These are phyloP conservation scores for Talaromyces sp. DNA, from an alignment of 2,329 filamentous ascomycete genomes.

Conservation along the genomic window DNA sequence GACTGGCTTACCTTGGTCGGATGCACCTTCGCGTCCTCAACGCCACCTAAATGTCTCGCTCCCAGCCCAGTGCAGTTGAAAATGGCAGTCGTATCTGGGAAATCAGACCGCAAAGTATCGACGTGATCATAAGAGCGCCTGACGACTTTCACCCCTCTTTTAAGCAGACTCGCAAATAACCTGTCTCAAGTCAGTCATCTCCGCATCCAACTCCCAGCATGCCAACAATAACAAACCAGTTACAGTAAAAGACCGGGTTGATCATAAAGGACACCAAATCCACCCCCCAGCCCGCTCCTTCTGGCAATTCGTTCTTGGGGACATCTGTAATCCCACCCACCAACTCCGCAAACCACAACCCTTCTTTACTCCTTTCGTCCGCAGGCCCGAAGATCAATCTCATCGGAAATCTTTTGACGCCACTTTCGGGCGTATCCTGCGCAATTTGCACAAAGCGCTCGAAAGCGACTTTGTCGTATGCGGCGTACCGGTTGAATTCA, in stretches of 20 bases:
- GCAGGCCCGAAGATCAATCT: slow-evolving; percentile 6
- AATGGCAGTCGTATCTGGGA: slow-evolving; percentile 15
- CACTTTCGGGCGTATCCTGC: slow-evolving; percentile 10
- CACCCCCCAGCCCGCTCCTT: slow-evolving; percentile 15
- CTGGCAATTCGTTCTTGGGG: slow-evolving; percentile 14
- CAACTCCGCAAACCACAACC: slow-evolving; percentile 13
- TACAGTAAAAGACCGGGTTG: slow-evolving; percentile 13
- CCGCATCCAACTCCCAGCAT: too few species aligned
- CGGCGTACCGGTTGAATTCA: slow-evolving; percentile 8
- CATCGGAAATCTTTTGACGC: slow-evolving; percentile 15
- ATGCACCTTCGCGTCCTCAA: slow-evolving; percentile 13
- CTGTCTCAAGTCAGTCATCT: not conserved
- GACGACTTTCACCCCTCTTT: slow-evolving; percentile 10
- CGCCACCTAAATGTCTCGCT: slow-evolving; percentile 13
- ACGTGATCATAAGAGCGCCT: slow-evolving; percentile 14
- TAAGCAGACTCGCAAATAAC: slow-evolving; percentile 14
- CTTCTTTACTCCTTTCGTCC: not conserved
- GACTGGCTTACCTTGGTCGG: slow-evolving; percentile 7
- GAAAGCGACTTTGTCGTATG: slow-evolving; percentile 16
- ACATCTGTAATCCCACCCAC: slow-evolving; percentile 15
- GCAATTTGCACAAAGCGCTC: slow-evolving; percentile 15
- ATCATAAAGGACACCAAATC: slow-evolving; percentile 16
- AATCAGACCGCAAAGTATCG: slow-evolving; percentile 15
- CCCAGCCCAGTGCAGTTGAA: slow-evolving; percentile 18
- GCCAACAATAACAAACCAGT: not conserved